Evolutionary conservation across 768 basidiomycete species (phyloP).

Genomic region (Naematelia aurantialba): DNA sequence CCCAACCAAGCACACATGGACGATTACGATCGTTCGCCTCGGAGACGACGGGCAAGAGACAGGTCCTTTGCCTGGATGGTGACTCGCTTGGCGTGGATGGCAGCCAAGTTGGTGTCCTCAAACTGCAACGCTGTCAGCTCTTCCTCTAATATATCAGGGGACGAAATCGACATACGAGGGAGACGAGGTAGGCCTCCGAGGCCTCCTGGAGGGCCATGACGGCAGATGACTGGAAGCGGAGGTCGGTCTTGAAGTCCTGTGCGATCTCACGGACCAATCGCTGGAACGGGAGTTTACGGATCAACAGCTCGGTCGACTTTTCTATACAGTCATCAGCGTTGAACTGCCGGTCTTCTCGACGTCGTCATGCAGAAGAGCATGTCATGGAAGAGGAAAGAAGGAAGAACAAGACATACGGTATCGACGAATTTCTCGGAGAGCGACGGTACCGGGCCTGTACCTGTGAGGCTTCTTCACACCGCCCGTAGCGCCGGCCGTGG

Average conservation of each 20-base stretch:
- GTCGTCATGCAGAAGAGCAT: not conserved
- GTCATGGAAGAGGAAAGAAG: conserved; percentile 44
- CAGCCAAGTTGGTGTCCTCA: conserved; percentile 57
- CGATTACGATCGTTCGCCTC: conserved; percentile 46
- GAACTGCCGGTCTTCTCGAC: too few species aligned
- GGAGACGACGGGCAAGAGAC: conserved; percentile 50
- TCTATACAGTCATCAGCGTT: too few species aligned
- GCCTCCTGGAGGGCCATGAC: conserved; percentile 59
- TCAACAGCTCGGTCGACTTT: conserved; percentile 87
- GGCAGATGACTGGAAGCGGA: conserved; percentile 57
- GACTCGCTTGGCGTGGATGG: conserved; percentile 58
- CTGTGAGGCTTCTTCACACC: conserved; percentile 54
- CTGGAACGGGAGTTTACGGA: conserved; percentile 99
- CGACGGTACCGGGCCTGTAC: conserved; percentile 56
- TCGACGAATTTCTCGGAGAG: conserved; percentile 55
- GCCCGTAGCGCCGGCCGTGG: conserved; percentile 40
- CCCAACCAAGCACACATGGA: too few species aligned
- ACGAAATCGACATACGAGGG: conserved; percentile 50
- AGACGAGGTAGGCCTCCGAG: conserved; percentile 66
- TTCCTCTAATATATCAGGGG: not conserved
- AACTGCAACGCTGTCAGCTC: conserved; percentile 47
- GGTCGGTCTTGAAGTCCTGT: conserved; percentile 74
- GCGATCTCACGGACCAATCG: conserved; percentile 89
- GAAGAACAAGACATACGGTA: conserved; percentile 52
- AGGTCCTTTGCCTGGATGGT: conserved; percentile 70